These are phyloP conservation scores for Penicillium salamii DNA, from an alignment of 495 filamentous ascomycete species.

Conservation along the genomic window DNA sequence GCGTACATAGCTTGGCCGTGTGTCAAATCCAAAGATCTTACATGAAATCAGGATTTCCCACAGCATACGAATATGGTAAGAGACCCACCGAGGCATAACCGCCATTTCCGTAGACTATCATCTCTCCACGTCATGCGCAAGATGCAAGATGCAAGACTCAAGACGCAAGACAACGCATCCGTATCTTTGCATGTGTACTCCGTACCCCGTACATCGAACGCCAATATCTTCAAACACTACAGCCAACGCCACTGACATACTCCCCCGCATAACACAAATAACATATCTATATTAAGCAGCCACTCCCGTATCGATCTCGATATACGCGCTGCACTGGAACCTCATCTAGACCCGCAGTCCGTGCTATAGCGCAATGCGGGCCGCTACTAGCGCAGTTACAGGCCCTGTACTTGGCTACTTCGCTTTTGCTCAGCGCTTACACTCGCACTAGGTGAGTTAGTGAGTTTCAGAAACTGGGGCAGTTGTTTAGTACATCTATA, in stretches of 20 bases:
- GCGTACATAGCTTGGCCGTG: neutral
- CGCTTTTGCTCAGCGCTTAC: conserved; percentile 22
- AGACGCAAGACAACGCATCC: too few species aligned
- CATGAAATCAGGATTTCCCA: too few species aligned
- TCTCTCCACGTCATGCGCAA: too few species aligned
- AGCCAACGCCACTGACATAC: neutral
- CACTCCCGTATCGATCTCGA: neutral
- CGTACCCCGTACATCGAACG: too few species aligned
- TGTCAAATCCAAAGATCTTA: neutral
- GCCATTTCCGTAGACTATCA: too few species aligned
- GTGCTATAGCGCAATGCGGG: conserved; percentile 9
- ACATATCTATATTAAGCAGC: neutral
- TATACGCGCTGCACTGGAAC: neutral
- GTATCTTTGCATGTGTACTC: too few species aligned
- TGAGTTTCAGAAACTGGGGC: conserved; percentile 7
- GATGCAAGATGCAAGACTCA: too few species aligned
- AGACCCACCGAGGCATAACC: too few species aligned
- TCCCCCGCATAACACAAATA: neutral
- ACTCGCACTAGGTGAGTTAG: conserved; percentile 5
- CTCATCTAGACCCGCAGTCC: conserved; percentile 6
- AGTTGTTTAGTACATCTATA: neutral
- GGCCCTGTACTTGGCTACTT: too few species aligned
- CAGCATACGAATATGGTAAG: too few species aligned
- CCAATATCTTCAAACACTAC: too few species aligned
- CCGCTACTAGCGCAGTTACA: conserved; percentile 9